These are phyloP conservation scores for Aspergillus versicolor DNA, from an alignment of 2,329 filamentous ascomycete genomes.

Conservation along the genomic window DNA sequence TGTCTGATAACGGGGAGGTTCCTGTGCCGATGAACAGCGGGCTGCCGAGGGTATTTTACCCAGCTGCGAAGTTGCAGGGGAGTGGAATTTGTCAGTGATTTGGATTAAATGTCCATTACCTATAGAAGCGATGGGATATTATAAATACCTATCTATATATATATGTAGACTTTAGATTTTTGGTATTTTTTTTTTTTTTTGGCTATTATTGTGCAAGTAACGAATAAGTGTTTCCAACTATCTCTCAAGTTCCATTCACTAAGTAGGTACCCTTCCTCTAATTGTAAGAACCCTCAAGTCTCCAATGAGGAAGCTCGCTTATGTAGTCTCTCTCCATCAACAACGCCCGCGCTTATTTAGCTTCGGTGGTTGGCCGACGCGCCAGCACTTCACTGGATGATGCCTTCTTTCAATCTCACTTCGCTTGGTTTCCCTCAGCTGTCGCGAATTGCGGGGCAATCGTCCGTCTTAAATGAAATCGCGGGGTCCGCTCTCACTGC, in stretches of 20 bases:
- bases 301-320: neutral
- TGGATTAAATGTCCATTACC: neutral
- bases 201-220: no score
- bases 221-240: no score
- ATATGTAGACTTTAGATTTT: neutral
- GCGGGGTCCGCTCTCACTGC: no score
- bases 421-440: neutral
- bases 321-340: neutral
- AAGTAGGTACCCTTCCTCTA: no score
- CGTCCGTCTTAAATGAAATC: no score
- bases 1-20: slow-evolving; percentile 45
- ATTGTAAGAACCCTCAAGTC: neutral
- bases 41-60: slow-evolving; percentile 41
- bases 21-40: slow-evolving; percentile 45
- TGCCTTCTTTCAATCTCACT: neutral
- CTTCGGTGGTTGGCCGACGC: neutral
- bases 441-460: no score
- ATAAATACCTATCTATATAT: neutral
- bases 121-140: neutral
- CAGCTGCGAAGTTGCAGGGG: slow-evolving; percentile 9
- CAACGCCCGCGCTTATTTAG: neutral
- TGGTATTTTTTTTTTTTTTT: neutral
- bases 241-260: no score
- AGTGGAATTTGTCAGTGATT: slow-evolving; percentile 13
- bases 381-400: neutral